phyloP scores from a whole-genome alignment of 1,284 basidiomycete species.

The Trichosporon asahii region DNA sequence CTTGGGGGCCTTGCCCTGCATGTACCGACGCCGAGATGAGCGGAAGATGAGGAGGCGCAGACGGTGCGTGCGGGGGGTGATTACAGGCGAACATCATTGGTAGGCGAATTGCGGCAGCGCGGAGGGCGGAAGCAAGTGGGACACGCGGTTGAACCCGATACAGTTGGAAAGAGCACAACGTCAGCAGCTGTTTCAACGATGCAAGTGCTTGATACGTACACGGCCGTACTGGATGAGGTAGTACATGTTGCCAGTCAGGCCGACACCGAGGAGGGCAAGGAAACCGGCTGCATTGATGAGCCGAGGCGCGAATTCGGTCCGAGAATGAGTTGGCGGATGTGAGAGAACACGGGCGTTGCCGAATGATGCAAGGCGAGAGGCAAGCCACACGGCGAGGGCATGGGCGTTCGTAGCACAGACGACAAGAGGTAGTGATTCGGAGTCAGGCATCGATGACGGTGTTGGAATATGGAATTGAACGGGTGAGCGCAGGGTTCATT shows the following conservation, averaged over 20 bases:
- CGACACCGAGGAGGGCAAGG: slow-evolving; percentile 43
- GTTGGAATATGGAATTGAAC: not conserved
- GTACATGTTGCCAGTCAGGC: slow-evolving; percentile 39
- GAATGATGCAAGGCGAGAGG: not conserved
- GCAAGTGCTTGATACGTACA: slow-evolving; percentile 29
- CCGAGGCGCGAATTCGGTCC: not conserved
- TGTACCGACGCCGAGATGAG: slow-evolving; percentile 3
- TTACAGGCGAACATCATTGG: slow-evolving; percentile 12
- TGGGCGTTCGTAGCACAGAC: slow-evolving; percentile 1
- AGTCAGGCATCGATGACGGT: not conserved
- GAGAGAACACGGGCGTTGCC: not conserved
- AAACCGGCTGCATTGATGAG: slow-evolving; percentile 38
- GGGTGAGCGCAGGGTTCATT: slow-evolving; percentile 5
- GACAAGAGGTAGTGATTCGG: not conserved
- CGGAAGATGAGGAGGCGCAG: not conserved
- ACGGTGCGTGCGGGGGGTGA: not conserved
- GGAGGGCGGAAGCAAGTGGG: slow-evolving; percentile 3
- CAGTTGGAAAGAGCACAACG: slow-evolving; percentile 2
- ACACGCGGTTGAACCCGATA: not conserved
- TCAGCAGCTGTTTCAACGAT: slow-evolving; percentile 10
- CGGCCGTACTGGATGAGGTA: slow-evolving; percentile 46
- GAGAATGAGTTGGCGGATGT: not conserved
- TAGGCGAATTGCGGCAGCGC: not conserved
- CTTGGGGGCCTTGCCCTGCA: slow-evolving; percentile 24
- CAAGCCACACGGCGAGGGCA: not conserved